Evolutionary conservation across 139 green algal genomes (phyloP).

Genomic region (Monoraphidium neglectum): DNA sequence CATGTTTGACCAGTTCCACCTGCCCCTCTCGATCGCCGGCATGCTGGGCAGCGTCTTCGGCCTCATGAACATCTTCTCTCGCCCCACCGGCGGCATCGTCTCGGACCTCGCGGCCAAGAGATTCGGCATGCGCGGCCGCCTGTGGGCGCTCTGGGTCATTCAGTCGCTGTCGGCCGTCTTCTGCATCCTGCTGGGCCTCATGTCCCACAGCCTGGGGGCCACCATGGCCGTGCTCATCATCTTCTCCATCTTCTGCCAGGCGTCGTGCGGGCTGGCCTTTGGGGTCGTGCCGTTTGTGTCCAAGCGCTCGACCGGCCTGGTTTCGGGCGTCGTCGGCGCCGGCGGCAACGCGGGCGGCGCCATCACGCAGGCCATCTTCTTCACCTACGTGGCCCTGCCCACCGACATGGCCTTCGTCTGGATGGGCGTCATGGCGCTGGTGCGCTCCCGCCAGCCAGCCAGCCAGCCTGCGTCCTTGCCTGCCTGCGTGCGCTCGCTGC

Average conservation of each 20-base stretch:
- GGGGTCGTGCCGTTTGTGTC: conserved; percentile 91
- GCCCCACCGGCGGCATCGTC: conserved; percentile 75
- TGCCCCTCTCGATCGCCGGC: conserved; percentile 43
- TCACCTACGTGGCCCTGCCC: conserved; percentile 9
- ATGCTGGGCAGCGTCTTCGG: conserved; percentile 62
- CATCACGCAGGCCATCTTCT: conserved; percentile 18
- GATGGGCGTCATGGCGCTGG: conserved; percentile 91
- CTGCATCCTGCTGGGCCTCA: conserved; percentile 78
- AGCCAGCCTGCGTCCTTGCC: too few relatives aligned
- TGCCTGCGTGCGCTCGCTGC: too few relatives aligned
- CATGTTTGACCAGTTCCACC: conserved; percentile 78
- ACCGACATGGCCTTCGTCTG: conserved; percentile 62
- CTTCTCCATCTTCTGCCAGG: conserved; percentile 84
- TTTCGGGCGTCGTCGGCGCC: conserved; percentile 86
- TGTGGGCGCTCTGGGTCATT: conserved; percentile 68
- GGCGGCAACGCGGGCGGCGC: conserved; percentile 76
- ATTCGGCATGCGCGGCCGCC: conserved; percentile 79
- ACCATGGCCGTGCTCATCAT: conserved; percentile 88
- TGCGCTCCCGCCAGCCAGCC: too few relatives aligned
- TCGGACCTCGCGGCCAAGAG: conserved; percentile 55
- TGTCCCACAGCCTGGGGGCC: conserved; percentile 52
- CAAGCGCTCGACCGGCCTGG: conserved; percentile 74
- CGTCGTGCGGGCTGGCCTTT: conserved; percentile 66
- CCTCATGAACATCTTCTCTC: conserved; percentile 91
- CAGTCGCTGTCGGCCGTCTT: conserved; percentile 63